Base-by-base conservation (phyloP, 192 early-diverging fungal species). In the Backusella parvicylindrica region DNA sequence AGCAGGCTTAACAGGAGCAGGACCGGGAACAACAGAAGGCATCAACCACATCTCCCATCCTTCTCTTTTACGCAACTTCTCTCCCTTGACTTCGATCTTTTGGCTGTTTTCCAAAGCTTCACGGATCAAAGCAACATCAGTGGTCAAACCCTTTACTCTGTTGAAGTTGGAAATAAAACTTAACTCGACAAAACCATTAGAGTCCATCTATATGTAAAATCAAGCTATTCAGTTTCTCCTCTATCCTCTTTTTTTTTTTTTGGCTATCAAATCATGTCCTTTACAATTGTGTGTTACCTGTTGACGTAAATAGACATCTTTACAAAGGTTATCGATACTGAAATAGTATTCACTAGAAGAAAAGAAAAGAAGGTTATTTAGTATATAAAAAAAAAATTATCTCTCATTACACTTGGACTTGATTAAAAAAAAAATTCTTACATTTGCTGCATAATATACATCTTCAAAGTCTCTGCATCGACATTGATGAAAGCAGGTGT, bases 291-390 rank as follows among this genome's bases (percentile, higher is more conserved):
- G 37, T 38, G 12, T 72, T 75, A 80, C 83, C 73, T 85, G 79
- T 30, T 75, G 85, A 50, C 98, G 91, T 85, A 99, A 95, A 82
- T 89, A 99, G 28, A 98, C 87, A 79, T 99, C 98, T 72, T 94
- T 95, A 90, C 95, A 96, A 68, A 99, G 86, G 77, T 99, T 99
- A 64, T 98, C 97, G 56, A 98, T 88, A 66, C 94, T 96, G 77
- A 98, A 98, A 86, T 99, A 99, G 83, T 96, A 99, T 79, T 99
- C 92, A 77, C 92, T 94, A 66, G 4, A 11, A 38, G 3, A 37
- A 47, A 15, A 32, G 12, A 15, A 50, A 68, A 15, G 30, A 63
- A n/a, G 23, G n/a, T 30, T 23, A 16, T 50, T 33, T 33, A 43
- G 12, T 6, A 71, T 26, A 33, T 60, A 6, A 7, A 37, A 18